These are phyloP conservation scores for Iberis amara DNA, from an alignment of 441 rosid species.

Conservation along the genomic window DNA sequence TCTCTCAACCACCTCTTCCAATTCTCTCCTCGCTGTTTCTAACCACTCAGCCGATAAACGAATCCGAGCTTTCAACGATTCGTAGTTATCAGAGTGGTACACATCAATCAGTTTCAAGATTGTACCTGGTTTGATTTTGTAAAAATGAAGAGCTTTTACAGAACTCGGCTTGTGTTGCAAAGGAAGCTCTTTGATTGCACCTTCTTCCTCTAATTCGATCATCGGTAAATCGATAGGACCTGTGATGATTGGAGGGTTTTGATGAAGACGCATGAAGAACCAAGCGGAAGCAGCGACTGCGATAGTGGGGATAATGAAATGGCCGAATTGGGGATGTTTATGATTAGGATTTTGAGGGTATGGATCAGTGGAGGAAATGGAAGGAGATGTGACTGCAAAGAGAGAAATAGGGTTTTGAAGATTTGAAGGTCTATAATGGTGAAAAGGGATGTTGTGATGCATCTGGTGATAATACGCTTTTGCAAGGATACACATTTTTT, in stretches of 20 bases:
- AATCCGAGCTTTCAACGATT: slow-evolving; percentile 30
- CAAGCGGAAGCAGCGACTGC: slow-evolving; percentile 35
- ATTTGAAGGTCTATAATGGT: slow-evolving; percentile 27
- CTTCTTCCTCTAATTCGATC: slow-evolving; percentile 23
- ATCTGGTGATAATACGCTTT: slow-evolving; percentile 17
- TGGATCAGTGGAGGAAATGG: slow-evolving; percentile 5
- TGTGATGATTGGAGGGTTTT: slow-evolving; percentile 26
- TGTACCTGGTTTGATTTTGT: slow-evolving; percentile 25
- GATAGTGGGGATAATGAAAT: slow-evolving; percentile 29
- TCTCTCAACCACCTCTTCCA: slow-evolving; percentile 23
- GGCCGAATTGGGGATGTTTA: slow-evolving; percentile 23
- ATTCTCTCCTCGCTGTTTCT: slow-evolving; percentile 26
- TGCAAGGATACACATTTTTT: background rate
- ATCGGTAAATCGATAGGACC: slow-evolving; percentile 5
- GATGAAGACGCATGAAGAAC: slow-evolving; percentile 32
- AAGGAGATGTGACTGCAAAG: slow-evolving; percentile 31
- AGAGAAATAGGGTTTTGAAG: slow-evolving; percentile 29
- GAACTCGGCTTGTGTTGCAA: slow-evolving; percentile 18
- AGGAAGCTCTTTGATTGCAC: slow-evolving; percentile 28
- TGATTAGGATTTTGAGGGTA: background rate
- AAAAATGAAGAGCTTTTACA: slow-evolving; percentile 26
- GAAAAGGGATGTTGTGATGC: slow-evolving; percentile 22
- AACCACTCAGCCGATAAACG: slow-evolving; percentile 27
- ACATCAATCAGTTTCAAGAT: slow-evolving; percentile 22
- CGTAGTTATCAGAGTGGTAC: slow-evolving; percentile 17